Base-by-base conservation (phyloP, 176 grass and related monocot genomes). In the Chrysopogon serrulatus region DNA sequence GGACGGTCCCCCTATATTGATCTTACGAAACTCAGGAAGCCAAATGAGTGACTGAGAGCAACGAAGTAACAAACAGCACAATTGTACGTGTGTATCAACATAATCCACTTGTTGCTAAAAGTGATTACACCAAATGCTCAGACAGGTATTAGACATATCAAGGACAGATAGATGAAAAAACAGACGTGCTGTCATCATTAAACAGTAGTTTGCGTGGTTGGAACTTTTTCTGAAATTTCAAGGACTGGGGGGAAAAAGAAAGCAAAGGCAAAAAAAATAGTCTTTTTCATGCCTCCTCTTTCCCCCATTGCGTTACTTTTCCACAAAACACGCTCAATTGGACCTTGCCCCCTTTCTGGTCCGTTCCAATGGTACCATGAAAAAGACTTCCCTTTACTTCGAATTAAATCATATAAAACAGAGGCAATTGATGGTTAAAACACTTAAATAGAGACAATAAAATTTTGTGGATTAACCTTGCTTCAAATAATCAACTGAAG, bases 91-190 rank as follows among this genome's bases (percentile, higher is more conserved):
- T 73, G 16, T 76, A 53, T 69, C 69, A 45, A 23, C 76, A 37
- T 74, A 81, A 80, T 76, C 35, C 33, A 34, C 6, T 32, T 81
- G 32, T 72, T 62, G 40, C 82, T 63, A 65, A 60, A 80, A 89
- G 51, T 53, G 83, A 82, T 77, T 69, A 82, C 64, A 86, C 40
- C 10, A 42, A 82, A 53, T 76, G 71, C 64, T 66, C 66, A 73
- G 61, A 5, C 37, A 54, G 36, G 10, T 43, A 49, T 68, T 56
- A 80, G 69, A 62, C 31, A 69, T 23, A 51, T 75, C 61, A 75
- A 23, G 10, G 57, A 35, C 34, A 32, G 5, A 53, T 31, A 23
- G 37, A 47, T 47, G 23, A 33, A 26, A 71, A 74, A 71, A 6
- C 35, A 54, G 44, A 23, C 27, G 78, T 78, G 72, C 5, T 44